phyloP scores from a whole-genome alignment of 345 rosid species.

The Mallotus nudiflorus region DNA sequence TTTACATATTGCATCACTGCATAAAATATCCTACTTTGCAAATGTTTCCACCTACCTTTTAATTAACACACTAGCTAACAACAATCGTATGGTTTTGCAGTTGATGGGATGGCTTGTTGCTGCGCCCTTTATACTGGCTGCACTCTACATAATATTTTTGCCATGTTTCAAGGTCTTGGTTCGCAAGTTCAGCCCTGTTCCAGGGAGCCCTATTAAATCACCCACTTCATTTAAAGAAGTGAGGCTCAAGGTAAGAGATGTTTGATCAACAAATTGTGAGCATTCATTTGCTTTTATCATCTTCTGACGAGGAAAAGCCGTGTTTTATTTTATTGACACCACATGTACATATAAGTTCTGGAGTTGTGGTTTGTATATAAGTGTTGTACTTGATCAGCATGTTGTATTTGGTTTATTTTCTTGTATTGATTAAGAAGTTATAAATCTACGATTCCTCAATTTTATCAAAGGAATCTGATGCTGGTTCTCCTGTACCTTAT shows the following conservation, averaged over 20 bases:
- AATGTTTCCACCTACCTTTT: not conserved
- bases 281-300: not conserved
- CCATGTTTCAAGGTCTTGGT: slow-evolving; percentile 64
- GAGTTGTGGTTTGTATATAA: slow-evolving; percentile 3
- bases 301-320: slow-evolving; percentile 5
- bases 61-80: not conserved
- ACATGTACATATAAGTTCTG: slow-evolving; percentile 22
- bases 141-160: slow-evolving; percentile 44
- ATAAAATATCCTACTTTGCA: not conserved
- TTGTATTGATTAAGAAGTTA: not conserved
- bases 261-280: slow-evolving; percentile 27
- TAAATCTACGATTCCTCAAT: no score
- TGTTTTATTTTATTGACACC: not conserved
- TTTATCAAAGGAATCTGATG: no score
- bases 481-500: no score
- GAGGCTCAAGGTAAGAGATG: slow-evolving; percentile 62
- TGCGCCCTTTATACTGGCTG: slow-evolving; percentile 49
- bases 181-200: slow-evolving; percentile 43
- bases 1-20: not conserved
- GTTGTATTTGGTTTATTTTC: not conserved
- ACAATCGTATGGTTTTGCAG: slow-evolving; percentile 36
- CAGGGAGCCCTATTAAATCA: slow-evolving; percentile 47
- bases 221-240: slow-evolving; percentile 32
- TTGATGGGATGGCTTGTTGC: slow-evolving; percentile 74
- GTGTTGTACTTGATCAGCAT: not conserved